These are phyloP conservation scores for Xylariaceae sp. DNA, from an alignment of 2,329 filamentous ascomycete genomes.

Conservation along the genomic window DNA sequence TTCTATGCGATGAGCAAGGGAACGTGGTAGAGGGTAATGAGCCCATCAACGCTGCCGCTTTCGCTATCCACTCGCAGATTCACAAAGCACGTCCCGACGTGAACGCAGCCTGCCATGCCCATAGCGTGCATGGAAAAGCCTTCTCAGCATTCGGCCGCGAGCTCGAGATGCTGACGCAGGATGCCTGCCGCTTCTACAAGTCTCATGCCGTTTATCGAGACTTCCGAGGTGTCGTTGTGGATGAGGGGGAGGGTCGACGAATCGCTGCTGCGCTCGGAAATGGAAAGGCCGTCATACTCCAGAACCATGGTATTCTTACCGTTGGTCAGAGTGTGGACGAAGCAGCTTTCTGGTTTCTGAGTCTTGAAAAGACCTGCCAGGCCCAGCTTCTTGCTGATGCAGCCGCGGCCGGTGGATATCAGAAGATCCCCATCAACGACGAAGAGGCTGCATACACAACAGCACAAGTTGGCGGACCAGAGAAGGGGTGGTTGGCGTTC, in stretches of 20 bases:
- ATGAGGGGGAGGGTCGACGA: constrained; percentile 50
- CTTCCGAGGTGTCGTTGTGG: constrained; percentile 57
- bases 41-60: constrained; percentile 53
- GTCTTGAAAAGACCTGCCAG: constrained; percentile 57
- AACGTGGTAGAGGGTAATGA: constrained; percentile 53
- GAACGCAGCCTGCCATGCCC: constrained; percentile 54
- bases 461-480: constrained; percentile 28
- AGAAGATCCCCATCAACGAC: constrained; percentile 29
- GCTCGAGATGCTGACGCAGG: constrained; percentile 59
- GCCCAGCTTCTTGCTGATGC: constrained; percentile 58
- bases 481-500: constrained; percentile 32
- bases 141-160: constrained; percentile 53
- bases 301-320: constrained; percentile 60
- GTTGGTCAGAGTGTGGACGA: constrained; percentile 60
- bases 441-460: constrained; percentile 28
- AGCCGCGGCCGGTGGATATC: constrained; percentile 36
- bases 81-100: constrained; percentile 55
- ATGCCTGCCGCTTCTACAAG: constrained; percentile 53
- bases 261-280: constrained; percentile 53
- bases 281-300: constrained; percentile 51
- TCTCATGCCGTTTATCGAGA: constrained; percentile 54
- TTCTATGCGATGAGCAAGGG: constrained; percentile 53
- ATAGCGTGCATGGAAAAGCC: constrained; percentile 54
- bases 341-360: constrained; percentile 57
- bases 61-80: constrained; percentile 56